Percentiles rank a stretch among this genome's conserved stretches.
These are phyloP conservation scores for Trebouxia sp. DNA, from an alignment of 139 green algal genomes.

Conservation along the genomic window DNA sequence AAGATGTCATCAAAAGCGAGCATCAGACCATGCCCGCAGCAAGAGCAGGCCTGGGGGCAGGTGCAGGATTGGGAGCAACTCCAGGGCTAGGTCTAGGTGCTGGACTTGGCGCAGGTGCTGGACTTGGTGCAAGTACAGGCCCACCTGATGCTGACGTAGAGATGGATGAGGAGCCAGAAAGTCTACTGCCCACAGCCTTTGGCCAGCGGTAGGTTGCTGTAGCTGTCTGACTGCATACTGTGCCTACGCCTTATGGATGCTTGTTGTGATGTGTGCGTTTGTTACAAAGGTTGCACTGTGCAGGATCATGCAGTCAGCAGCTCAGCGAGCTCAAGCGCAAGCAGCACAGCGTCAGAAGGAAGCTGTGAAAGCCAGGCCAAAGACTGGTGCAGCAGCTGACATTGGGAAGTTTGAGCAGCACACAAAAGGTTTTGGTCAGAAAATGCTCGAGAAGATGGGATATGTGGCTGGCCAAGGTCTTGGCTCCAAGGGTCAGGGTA, in stretches of 20 bases:
- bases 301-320: constrained; percentile 7
- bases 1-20: constrained; percentile 19
- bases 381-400: constrained; percentile 30
- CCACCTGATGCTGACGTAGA: neutral
- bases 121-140: constrained; percentile 22
- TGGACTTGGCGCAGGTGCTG: neutral
- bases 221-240: too few relatives aligned
- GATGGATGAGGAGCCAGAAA: constrained; percentile 45
- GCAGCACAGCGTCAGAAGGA: constrained; percentile 23
- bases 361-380: constrained; percentile 26
- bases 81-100: neutral
- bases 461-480: constrained; percentile 49
- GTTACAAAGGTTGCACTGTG: too few relatives aligned
- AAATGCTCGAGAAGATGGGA: constrained; percentile 96
- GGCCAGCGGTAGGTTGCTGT: constrained; percentile 44
- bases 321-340: constrained; percentile 14
- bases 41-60: neutral
- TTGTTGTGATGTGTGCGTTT: too few relatives aligned
- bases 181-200: constrained; percentile 79
- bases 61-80: constrained; percentile 3
- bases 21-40: constrained; percentile 20
- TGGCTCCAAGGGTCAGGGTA: constrained; percentile 75
- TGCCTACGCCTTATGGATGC: too few relatives aligned
- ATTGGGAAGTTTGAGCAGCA: constrained; percentile 88
- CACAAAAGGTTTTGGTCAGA: constrained; percentile 93